Base-by-base conservation (phyloP, 345 rosid genomes). In the Boechera stricta region DNA sequence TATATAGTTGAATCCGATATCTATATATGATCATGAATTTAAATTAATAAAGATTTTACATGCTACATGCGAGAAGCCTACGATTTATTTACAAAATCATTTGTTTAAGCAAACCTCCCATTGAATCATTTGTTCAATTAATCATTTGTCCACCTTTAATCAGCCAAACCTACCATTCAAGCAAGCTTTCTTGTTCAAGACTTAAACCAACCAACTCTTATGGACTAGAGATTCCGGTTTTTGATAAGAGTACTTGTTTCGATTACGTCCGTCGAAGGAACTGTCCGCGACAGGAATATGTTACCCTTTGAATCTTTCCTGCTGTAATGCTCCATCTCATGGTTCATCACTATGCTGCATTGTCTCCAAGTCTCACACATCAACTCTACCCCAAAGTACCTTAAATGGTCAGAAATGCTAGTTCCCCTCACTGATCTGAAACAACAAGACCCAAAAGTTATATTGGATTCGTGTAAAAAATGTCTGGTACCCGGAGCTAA, bases 361-460 rank as follows among this genome's bases (percentile, higher is more conserved):
- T 89, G 86, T 73, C 85, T 85, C 90, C 88, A 87, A 32, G 82
- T 42, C 52, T 79, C 81, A 18, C 90, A 88, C 80, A 60, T 81
- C 60, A 92, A 71, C 2, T 82, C 85, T n/a, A 92, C 82, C 63
- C 97, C 97, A 69, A 80, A 90, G 69, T 94, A 94, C 9, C 12
- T 51, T 71, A 94, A 78, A 82, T 94, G 97, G 82, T 94, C 98
- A 0, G 82, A 60, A 9, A 91, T 78, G 84, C 97, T 92, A 64
- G 68, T 86, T 28, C 99, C 97, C 13, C 71, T 68, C 76, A 95
- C 98, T 0, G 98, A 95, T 77, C 98, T 94, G 63, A 33, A 59
- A 32, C 32, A n/a, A 42, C 69, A 32, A n/a, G 21, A 54, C 13
- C 21, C 44, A 44, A 44, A 1, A 12, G 39, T 48, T 13, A 65